Conservation (phyloP, 2,329 filamentous ascomycete species). For the Trichoderma atroviride region DNA sequence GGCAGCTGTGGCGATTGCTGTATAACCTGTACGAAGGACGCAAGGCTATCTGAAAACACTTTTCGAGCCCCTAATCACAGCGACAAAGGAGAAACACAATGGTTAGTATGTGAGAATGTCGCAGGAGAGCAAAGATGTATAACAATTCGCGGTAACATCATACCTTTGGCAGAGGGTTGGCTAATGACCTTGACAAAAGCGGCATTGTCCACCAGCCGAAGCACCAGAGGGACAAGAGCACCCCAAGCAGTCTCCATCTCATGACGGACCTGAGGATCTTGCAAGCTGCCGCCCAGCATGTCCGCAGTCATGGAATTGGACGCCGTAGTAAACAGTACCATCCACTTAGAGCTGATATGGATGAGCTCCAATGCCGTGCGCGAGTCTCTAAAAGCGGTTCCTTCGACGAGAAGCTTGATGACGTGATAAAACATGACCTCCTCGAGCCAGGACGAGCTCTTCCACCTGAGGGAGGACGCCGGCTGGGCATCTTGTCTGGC, state of each 20-base stretch:
- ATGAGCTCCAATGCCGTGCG: slow-evolving; percentile 55
- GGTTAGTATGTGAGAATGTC: neutral
- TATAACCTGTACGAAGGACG: slow-evolving; percentile 59
- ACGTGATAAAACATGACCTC: slow-evolving; percentile 94
- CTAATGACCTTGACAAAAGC: slow-evolving; percentile 57
- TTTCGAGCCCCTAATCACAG: slow-evolving; percentile 48
- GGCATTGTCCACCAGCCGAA: slow-evolving; percentile 63
- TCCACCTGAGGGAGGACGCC: slow-evolving; percentile 49
- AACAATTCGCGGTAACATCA: slow-evolving; percentile 7
- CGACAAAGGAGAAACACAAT: neutral
- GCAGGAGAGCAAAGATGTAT: neutral
- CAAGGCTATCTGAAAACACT: slow-evolving; percentile 53
- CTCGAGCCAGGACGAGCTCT: slow-evolving; percentile 66
- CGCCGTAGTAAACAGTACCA: slow-evolving; percentile 58
- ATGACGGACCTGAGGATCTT: slow-evolving; percentile 50
- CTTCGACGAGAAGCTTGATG: slow-evolving; percentile 76
- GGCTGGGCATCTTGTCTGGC: slow-evolving; percentile 32
- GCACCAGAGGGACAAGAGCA: slow-evolving; percentile 64
- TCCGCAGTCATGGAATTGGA: slow-evolving; percentile 53
- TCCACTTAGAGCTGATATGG: slow-evolving; percentile 58
- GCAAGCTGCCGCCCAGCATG: slow-evolving; percentile 50
- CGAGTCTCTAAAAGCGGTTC: slow-evolving; percentile 49
- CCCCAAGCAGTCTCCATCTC: slow-evolving; percentile 64
- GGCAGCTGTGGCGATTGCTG: slow-evolving; percentile 44
- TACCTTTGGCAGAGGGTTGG: slow-evolving; percentile 57